phyloP scores from a whole-genome alignment of 1,284 basidiomycete genomes.

The Cutaneotrichosporon mucoides region DNA sequence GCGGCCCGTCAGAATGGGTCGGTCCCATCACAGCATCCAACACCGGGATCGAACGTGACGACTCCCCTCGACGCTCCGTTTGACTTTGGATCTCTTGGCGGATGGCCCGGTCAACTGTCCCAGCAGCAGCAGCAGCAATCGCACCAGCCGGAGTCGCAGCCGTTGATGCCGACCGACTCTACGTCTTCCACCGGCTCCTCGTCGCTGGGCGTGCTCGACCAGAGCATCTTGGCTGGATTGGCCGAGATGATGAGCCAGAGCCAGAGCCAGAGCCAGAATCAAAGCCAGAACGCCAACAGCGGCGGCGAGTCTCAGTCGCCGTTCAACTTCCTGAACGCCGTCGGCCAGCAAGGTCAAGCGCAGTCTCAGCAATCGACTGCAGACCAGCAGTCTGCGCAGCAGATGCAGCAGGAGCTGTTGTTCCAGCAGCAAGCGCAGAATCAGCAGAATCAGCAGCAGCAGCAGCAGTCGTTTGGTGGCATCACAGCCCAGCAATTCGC shows the following conservation, averaged over 20 bases:
- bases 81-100: conserved; percentile 2
- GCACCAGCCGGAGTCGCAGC: background rate
- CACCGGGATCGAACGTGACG: conserved; percentile 9
- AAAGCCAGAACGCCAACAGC: background rate
- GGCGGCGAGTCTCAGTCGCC: conserved; percentile 6
- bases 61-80: conserved; percentile 33
- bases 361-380: too few relatives aligned
- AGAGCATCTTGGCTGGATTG: conserved; percentile 11
- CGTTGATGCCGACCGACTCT: background rate
- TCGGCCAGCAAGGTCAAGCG: too few relatives aligned
- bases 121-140: background rate
- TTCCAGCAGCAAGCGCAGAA: conserved; percentile 7
- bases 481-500: conserved; percentile 5
- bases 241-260: conserved; percentile 11
- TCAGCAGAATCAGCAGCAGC: background rate
- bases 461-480: conserved; percentile 1
- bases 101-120: background rate
- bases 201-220: conserved; percentile 6
- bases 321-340: conserved; percentile 11
- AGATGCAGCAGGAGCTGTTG: background rate
- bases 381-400: too few relatives aligned
- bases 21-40: background rate
- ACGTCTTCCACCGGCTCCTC: background rate
- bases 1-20: conserved; percentile 9
- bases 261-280: background rate